These are phyloP conservation scores for Cyberlindnera lachancei DNA, from an alignment of 805 yeast genomes.

Conservation along the genomic window DNA sequence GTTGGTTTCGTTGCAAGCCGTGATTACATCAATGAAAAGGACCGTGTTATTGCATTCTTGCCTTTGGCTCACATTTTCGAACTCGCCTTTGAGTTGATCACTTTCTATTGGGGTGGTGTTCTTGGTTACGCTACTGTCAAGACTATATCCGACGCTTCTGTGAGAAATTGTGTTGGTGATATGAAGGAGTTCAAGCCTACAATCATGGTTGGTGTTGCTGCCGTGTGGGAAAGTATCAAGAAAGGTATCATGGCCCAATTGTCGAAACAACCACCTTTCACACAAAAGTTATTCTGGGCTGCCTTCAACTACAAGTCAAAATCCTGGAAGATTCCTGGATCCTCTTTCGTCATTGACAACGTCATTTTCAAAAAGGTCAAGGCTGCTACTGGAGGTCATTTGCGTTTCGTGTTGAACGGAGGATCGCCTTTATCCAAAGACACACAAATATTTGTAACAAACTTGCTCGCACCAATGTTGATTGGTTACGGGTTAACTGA, in stretches of 20 bases:
- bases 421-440: constrained; percentile 83
- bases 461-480: constrained; percentile 75
- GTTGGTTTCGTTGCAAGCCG: constrained; percentile 55
- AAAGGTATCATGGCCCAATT: constrained; percentile 85
- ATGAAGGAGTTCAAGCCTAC: constrained; percentile 83
- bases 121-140: constrained; percentile 90
- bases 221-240: constrained; percentile 94
- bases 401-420: constrained; percentile 73
- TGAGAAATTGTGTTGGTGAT: constrained; percentile 83
- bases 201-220: constrained; percentile 96
- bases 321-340: constrained; percentile 67
- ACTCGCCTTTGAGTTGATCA: constrained; percentile 72
- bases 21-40: constrained; percentile 42
- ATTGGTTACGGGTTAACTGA: constrained; percentile 97
- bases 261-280: constrained; percentile 50
- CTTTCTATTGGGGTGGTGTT: constrained; percentile 84
- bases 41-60: constrained; percentile 78
- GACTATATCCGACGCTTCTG: constrained; percentile 77
- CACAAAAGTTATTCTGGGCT: constrained; percentile 83
- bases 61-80: constrained; percentile 97
- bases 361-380: constrained; percentile 80
- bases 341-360: constrained; percentile 52
- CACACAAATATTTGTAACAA: constrained; percentile 76
- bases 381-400: constrained; percentile 90
- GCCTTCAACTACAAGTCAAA: constrained; percentile 70